Conservation (phyloP, 2,329 filamentous ascomycete genomes). For the Aschersonia sp. region DNA sequence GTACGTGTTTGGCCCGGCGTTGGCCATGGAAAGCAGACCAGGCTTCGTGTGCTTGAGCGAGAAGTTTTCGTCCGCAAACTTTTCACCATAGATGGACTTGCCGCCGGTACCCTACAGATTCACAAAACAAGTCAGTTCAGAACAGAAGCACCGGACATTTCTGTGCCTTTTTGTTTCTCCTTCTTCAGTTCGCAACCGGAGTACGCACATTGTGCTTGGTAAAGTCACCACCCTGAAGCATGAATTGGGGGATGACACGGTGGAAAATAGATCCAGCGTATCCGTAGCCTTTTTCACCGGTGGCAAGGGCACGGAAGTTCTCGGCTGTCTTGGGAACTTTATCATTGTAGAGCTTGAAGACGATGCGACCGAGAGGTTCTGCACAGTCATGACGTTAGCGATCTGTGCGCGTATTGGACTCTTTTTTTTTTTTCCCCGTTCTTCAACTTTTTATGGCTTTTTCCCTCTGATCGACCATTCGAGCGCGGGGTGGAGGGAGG, state of each 20-base stretch:
- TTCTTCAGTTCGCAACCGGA: not conserved
- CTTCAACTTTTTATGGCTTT: not conserved
- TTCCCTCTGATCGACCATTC: not conserved
- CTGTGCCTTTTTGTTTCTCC: not conserved
- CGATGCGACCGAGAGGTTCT: slow-evolving; percentile 50
- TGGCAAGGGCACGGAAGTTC: not conserved
- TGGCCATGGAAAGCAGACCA: slow-evolving; percentile 9
- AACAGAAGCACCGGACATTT: not conserved
- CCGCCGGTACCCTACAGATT: slow-evolving; percentile 7
- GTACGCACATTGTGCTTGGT: slow-evolving; percentile 66
- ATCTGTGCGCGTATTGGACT: not conserved
- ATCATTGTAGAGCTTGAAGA: slow-evolving; percentile 77
- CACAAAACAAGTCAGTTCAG: not conserved
- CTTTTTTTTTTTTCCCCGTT: not conserved
- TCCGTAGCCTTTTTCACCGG: not conserved
- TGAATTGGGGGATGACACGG: not conserved
- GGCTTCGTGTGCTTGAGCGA: slow-evolving; percentile 7
- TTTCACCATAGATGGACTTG: slow-evolving; percentile 9
- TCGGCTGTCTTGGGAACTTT: slow-evolving; percentile 52
- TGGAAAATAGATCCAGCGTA: not conserved
- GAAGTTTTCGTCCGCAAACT: slow-evolving; percentile 9
- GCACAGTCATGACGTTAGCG: not conserved
- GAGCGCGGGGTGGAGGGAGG: no score
- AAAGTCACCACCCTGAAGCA: slow-evolving; percentile 49
- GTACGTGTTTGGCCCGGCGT: slow-evolving; percentile 10